A percentile compares a stretch with the other conserved stretches of the same genome.
Evolutionary conservation across 1,284 basidiomycete species (phyloP).

Genomic region (Naganishia liquefaciens): DNA sequence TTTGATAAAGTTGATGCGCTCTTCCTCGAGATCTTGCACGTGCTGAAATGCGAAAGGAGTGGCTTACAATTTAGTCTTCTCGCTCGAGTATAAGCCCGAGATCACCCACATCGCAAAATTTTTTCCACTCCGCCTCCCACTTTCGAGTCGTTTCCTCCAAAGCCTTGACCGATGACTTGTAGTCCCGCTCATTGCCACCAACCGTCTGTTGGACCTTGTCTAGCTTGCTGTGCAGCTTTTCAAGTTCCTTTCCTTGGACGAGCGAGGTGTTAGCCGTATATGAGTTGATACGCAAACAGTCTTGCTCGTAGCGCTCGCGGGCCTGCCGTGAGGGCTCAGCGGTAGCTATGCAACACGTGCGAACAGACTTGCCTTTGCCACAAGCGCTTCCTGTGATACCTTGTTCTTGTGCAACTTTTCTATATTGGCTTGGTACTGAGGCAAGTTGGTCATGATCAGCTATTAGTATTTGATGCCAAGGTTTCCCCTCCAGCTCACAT

Average conservation of each 20-base stretch:
- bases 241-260: conserved; percentile 89
- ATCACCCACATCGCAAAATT: conserved; percentile 70
- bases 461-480: background rate
- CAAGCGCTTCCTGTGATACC: conserved; percentile 77
- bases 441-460: background rate
- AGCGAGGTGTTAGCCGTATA: conserved; percentile 91
- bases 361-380: conserved; percentile 61
- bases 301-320: conserved; percentile 88
- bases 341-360: background rate
- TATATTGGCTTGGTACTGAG: conserved; percentile 65
- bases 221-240: conserved; percentile 83
- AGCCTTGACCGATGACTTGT: conserved; percentile 78
- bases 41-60: conserved; percentile 53
- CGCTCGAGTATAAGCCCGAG: background rate
- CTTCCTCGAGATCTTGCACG: conserved; percentile 94
- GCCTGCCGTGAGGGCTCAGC: conserved; percentile 58
- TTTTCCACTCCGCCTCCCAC: conserved; percentile 95
- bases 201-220: conserved; percentile 89
- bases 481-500: conserved; percentile 4
- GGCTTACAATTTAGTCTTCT: no score
- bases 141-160: conserved; percentile 76
- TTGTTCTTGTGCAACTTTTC: conserved; percentile 88
- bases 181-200: conserved; percentile 84
- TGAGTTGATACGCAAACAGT: conserved; percentile 92
- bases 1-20: conserved; percentile 89